Conservation (phyloP, 768 basidiomycete species). For the Boletus reticuloceps region DNA sequence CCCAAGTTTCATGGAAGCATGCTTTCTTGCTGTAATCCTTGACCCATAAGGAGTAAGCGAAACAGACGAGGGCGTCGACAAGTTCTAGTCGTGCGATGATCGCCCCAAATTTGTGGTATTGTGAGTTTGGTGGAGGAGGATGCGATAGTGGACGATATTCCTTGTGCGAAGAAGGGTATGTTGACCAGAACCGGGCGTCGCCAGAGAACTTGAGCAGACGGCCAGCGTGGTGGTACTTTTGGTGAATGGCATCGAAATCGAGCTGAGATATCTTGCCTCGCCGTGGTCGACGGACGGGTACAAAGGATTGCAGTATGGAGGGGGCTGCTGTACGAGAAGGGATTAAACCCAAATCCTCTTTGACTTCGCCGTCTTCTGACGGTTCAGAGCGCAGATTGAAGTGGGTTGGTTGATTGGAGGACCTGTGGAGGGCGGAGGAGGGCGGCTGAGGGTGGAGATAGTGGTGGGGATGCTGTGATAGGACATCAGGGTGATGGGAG, state of each 20-base stretch:
- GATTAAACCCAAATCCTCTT: slow-evolving; percentile 35
- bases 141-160: slow-evolving; percentile 61
- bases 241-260: slow-evolving; percentile 60
- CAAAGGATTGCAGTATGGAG: slow-evolving; percentile 34
- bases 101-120: slow-evolving; percentile 73
- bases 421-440: slow-evolving; percentile 16
- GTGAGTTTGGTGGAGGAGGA: slow-evolving; percentile 63
- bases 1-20: slow-evolving; percentile 64
- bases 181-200: slow-evolving; percentile 74
- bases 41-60: slow-evolving; percentile 82
- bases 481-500: slow-evolving; percentile 20
- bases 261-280: slow-evolving; percentile 48
- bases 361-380: slow-evolving; percentile 46
- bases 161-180: slow-evolving; percentile 60
- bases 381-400: slow-evolving; percentile 38
- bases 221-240: slow-evolving; percentile 67
- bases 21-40: slow-evolving; percentile 57
- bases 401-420: slow-evolving; percentile 20
- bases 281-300: slow-evolving; percentile 67
- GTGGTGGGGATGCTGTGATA: slow-evolving; percentile 29
- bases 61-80: slow-evolving; percentile 78
- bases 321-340: slow-evolving; percentile 24
- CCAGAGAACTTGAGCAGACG: slow-evolving; percentile 83
- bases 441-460: slow-evolving; percentile 27
- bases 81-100: slow-evolving; percentile 78